Conservation (phyloP, 768 basidiomycete species). For the Coprinopsis cinerea region DNA sequence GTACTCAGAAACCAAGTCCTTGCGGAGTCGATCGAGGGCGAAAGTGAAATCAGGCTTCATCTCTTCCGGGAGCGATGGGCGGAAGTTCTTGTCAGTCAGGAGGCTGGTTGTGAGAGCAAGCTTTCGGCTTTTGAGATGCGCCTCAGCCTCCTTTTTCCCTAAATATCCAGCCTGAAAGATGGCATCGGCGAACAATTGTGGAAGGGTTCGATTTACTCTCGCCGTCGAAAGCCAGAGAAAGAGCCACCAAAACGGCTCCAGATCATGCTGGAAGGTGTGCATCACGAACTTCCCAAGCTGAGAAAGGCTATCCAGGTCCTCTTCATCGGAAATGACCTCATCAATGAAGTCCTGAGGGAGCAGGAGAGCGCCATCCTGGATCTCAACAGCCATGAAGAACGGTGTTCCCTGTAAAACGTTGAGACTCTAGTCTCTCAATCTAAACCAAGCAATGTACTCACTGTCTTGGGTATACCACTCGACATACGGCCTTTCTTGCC, state of each 20-base stretch:
- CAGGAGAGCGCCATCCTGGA: background rate
- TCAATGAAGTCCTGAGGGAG: background rate
- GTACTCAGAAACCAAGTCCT: background rate
- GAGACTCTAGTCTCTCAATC: background rate
- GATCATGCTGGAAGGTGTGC: too few relatives aligned
- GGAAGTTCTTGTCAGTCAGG: background rate
- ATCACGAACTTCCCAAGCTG: too few relatives aligned
- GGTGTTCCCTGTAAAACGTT: background rate
- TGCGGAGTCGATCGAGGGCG: background rate
- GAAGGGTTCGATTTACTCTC: too few relatives aligned
- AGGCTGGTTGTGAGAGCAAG: too few relatives aligned
- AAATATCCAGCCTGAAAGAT: too few relatives aligned
- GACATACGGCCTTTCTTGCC: background rate
- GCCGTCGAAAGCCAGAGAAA: too few relatives aligned
- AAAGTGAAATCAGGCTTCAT: background rate
- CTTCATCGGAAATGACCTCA: background rate
- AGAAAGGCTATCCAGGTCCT: too few relatives aligned
- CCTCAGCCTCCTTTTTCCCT: too few relatives aligned
- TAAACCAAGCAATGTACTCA: background rate
- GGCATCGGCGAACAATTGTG: too few relatives aligned
- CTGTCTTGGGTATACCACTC: background rate
- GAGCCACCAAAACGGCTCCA: too few relatives aligned
- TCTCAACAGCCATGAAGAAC: background rate
- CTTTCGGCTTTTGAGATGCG: too few relatives aligned
- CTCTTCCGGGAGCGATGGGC: background rate